These are phyloP conservation scores for Chlorella sp. DNA, from an alignment of 139 green algal species.

Conservation along the genomic window DNA sequence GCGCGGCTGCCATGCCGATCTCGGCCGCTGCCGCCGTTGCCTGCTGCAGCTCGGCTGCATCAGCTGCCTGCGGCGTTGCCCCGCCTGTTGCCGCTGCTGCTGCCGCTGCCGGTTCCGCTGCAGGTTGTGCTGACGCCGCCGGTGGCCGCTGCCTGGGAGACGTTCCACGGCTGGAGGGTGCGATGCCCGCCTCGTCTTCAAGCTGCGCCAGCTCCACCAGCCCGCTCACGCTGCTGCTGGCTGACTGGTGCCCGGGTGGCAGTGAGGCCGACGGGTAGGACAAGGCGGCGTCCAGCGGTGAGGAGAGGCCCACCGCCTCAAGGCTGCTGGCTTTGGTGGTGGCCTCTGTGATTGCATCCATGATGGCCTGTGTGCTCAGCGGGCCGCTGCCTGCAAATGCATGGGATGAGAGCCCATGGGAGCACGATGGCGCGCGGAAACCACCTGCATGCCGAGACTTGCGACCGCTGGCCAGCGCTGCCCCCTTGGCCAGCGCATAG, in stretches of 20 bases:
- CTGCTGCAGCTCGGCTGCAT: neutral
- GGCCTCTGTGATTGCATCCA: slow-evolving; percentile 9
- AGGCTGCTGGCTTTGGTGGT: neutral
- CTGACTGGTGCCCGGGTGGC: neutral
- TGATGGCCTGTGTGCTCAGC: neutral
- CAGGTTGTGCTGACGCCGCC: neutral
- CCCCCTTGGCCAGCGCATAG: too few species aligned
- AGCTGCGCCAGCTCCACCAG: neutral
- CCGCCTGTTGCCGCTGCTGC: neutral
- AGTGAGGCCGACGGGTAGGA: neutral
- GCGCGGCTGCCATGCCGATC: neutral
- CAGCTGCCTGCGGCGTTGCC: neutral
- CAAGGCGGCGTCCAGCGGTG: neutral
- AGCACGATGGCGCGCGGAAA: too few species aligned
- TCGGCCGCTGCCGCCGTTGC: neutral
- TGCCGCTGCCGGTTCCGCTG: neutral
- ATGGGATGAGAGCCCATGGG: neutral
- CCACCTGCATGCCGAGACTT: too few species aligned
- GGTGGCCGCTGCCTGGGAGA: neutral
- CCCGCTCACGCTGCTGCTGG: neutral
- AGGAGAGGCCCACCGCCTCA: too few species aligned
- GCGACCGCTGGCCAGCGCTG: too few species aligned
- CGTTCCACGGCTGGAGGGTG: too few species aligned
- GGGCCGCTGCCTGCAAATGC: neutral
- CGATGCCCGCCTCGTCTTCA: neutral